These are phyloP conservation scores for Pythium vanterpoolii DNA, from an alignment of 352 stramenopile species.

Conservation along the genomic window DNA sequence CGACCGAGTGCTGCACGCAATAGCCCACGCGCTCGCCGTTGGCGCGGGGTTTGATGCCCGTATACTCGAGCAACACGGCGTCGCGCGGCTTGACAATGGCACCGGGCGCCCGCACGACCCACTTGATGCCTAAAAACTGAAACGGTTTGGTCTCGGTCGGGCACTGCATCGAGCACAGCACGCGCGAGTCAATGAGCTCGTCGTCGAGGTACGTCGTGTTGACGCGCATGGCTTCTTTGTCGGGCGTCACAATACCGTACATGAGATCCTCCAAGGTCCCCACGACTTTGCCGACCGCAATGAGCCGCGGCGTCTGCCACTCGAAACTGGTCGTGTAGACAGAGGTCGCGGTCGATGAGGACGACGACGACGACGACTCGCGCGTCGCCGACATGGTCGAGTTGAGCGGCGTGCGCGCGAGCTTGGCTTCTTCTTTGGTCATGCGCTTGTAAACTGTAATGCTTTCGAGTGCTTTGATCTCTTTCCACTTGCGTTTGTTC, in stretches of 20 bases:
- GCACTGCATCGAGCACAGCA: conserved; percentile 42
- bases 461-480: conserved; percentile 42
- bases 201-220: conserved; percentile 47
- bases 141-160: conserved; percentile 32
- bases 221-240: conserved; percentile 48
- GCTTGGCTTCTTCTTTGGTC: conserved; percentile 5
- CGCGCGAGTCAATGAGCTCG: conserved; percentile 29
- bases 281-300: conserved; percentile 15
- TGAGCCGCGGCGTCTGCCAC: conserved; percentile 11
- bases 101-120: conserved; percentile 18
- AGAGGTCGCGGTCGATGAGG: neutral
- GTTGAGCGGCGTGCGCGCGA: neutral
- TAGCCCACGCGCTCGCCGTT: conserved; percentile 18
- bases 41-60: conserved; percentile 6
- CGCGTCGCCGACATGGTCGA: conserved; percentile 5
- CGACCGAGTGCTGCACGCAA: conserved; percentile 13
- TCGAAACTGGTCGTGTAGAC: neutral
- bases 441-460: conserved; percentile 36
- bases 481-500: conserved; percentile 35
- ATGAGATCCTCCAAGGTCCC: conserved; percentile 60
- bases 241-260: conserved; percentile 47
- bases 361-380: conserved; percentile 11
- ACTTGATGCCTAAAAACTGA: conserved; percentile 27
- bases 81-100: conserved; percentile 12
- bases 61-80: conserved; percentile 17